These are phyloP conservation scores for Diutina siamensis DNA, from an alignment of 1,139 yeast genomes.

Conservation along the genomic window DNA sequence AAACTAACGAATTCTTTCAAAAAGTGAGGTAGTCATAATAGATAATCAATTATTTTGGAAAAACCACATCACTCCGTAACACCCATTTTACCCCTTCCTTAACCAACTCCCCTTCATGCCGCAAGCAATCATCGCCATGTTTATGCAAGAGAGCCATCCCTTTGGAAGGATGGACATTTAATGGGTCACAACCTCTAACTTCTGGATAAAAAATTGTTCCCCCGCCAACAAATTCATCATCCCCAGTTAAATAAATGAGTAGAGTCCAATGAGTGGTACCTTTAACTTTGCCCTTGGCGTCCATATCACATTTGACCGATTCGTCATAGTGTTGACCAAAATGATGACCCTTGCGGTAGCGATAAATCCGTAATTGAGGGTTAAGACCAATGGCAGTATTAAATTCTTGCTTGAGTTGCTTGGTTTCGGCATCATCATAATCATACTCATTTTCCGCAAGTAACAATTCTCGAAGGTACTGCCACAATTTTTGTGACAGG, in stretches of 20 bases:
- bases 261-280: slow-evolving; percentile 51
- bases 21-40: neutral
- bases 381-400: slow-evolving; percentile 37
- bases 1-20: neutral
- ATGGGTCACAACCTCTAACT: slow-evolving; percentile 13
- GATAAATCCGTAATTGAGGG: slow-evolving; percentile 45
- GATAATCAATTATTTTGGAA: neutral
- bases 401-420: slow-evolving; percentile 19
- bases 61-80: slow-evolving; percentile 44
- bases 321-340: slow-evolving; percentile 59
- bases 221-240: slow-evolving; percentile 47
- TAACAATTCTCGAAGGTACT: slow-evolving; percentile 24
- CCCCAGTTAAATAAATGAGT: slow-evolving; percentile 47
- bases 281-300: slow-evolving; percentile 12
- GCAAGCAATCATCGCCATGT: slow-evolving; percentile 55
- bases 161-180: slow-evolving; percentile 36
- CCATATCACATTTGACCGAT: slow-evolving; percentile 27
- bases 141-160: slow-evolving; percentile 56
- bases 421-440: slow-evolving; percentile 20
- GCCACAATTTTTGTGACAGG: slow-evolving; percentile 35
- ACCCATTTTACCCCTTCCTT: slow-evolving; percentile 52
- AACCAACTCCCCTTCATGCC: slow-evolving; percentile 50
- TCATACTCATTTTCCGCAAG: slow-evolving; percentile 16
- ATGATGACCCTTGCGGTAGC: slow-evolving; percentile 48
- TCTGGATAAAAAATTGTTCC: slow-evolving; percentile 47